A percentile compares a stretch with the other conserved stretches of the same genome.
These are phyloP conservation scores for Acer negundo DNA, from an alignment of 345 rosid species.

Conservation along the genomic window DNA sequence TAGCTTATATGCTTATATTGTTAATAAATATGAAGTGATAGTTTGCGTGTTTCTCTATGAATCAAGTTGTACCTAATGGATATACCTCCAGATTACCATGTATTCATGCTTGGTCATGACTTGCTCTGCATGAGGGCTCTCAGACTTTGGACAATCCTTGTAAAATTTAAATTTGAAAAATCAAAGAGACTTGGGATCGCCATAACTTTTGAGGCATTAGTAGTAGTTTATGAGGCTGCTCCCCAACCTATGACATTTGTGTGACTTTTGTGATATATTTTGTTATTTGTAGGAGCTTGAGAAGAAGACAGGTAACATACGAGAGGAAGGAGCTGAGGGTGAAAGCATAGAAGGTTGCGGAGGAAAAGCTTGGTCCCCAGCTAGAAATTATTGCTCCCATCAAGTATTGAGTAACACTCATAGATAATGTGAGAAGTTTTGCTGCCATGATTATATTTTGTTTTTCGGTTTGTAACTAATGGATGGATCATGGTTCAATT, in stretches of 20 bases:
- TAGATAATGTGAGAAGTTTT: no score
- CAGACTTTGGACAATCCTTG: no score
- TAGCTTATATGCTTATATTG: background rate
- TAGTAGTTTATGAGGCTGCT: background rate
- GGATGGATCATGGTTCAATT: constrained; percentile 1
- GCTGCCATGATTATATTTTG: background rate
- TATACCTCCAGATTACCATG: background rate
- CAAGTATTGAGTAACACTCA: constrained; percentile 14
- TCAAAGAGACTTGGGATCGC: no score
- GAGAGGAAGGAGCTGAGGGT: constrained; percentile 82
- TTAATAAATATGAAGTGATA: background rate
- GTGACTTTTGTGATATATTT: no score
- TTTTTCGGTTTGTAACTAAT: background rate
- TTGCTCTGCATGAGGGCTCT: no score
- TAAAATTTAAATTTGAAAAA: no score
- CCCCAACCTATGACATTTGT: no score
- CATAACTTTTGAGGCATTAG: no score
- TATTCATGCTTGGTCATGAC: background rate
- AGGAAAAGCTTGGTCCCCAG: constrained; percentile 78
- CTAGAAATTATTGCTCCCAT: constrained; percentile 63
- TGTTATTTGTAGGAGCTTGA: constrained; percentile 59
- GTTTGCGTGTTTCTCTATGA: background rate
- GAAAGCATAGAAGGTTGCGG: constrained; percentile 75
- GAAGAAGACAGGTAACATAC: constrained; percentile 61
- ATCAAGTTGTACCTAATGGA: background rate